Percentiles rank a stretch among this genome's conserved stretches.
Evolutionary conservation across 2,329 filamentous ascomycete genomes (phyloP).

Genomic region (Neopestalotiopsis sp.): DNA sequence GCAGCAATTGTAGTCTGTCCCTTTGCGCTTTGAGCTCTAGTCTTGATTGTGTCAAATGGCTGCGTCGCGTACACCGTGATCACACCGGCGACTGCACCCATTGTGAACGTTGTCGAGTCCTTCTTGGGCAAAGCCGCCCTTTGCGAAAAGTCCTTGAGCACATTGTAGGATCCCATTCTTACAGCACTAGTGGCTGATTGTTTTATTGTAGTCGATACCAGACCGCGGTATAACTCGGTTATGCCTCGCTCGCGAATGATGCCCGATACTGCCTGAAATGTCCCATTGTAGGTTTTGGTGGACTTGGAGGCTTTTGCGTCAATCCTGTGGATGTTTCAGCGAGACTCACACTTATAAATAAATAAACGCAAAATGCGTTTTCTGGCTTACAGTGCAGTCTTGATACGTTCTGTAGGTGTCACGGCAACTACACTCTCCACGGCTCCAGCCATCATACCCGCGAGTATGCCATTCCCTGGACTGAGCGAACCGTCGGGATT

Average conservation of each 20-base stretch:
- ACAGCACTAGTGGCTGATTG: not conserved
- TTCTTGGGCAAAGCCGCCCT: not conserved
- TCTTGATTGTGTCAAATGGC: not conserved
- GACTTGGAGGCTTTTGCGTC: too few relatives aligned
- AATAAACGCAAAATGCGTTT: not conserved
- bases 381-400: conserved; percentile 59
- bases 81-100: not conserved
- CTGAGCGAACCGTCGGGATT: conserved; percentile 55
- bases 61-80: not conserved
- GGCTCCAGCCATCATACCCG: conserved; percentile 67
- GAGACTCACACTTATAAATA: not conserved
- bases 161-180: not conserved
- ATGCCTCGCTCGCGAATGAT: not conserved
- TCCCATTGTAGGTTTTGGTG: too few relatives aligned
- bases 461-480: conserved; percentile 60
- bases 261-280: not conserved
- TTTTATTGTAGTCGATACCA: not conserved
- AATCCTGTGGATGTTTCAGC: not conserved
- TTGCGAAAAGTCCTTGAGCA: not conserved
- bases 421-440: conserved; percentile 68
- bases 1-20: not conserved
- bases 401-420: conserved; percentile 71
- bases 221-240: not conserved
- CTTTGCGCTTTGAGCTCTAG: not conserved
- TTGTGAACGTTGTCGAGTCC: not conserved